Percentiles rank a stretch among this genome's conserved stretches.
Evolutionary conservation across 805 yeast genomes (phyloP).

Genomic region (Groenewaldozyma salmanticensis): DNA sequence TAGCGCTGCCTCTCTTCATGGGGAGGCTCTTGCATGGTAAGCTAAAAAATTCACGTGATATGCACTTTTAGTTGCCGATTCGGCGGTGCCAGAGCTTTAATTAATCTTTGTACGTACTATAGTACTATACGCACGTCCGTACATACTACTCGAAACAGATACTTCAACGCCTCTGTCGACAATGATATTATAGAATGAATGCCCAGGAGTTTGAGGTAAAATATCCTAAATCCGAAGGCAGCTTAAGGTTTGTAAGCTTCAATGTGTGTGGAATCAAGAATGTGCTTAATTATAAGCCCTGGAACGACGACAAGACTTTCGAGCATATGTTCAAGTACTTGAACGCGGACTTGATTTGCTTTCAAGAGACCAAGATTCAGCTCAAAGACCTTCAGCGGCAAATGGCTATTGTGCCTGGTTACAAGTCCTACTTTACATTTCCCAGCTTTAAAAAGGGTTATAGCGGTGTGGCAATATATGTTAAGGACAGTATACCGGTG

Average conservation of each 20-base stretch:
- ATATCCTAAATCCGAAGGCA: not conserved
- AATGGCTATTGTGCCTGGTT: constrained; percentile 47
- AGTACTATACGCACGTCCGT: no score
- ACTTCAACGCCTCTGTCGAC: no score
- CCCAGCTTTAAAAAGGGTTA: constrained; percentile 71
- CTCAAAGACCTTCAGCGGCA: constrained; percentile 36
- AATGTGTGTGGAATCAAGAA: constrained; percentile 82
- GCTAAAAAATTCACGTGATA: no score
- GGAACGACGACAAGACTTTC: constrained; percentile 44
- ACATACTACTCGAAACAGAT: no score
- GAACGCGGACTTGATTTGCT: constrained; percentile 66
- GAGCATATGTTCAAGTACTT: constrained; percentile 40
- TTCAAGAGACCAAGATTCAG: constrained; percentile 78
- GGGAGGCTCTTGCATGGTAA: no score
- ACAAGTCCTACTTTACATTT: constrained; percentile 54
- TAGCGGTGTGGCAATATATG: constrained; percentile 82
- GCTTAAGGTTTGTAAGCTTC: constrained; percentile 52
- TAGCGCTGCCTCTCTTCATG: no score
- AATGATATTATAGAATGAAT: constrained; percentile 1
- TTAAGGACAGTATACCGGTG: constrained; percentile 45
- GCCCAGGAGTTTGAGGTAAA: not conserved
- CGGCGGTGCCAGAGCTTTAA: no score
- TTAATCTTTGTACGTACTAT: no score
- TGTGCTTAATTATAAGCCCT: constrained; percentile 72
- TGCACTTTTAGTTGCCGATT: no score